A percentile compares a stretch with the other conserved stretches of the same genome.
phyloP scores from a whole-genome alignment of 805 yeast genomes.

The Saturnispora bothae region DNA sequence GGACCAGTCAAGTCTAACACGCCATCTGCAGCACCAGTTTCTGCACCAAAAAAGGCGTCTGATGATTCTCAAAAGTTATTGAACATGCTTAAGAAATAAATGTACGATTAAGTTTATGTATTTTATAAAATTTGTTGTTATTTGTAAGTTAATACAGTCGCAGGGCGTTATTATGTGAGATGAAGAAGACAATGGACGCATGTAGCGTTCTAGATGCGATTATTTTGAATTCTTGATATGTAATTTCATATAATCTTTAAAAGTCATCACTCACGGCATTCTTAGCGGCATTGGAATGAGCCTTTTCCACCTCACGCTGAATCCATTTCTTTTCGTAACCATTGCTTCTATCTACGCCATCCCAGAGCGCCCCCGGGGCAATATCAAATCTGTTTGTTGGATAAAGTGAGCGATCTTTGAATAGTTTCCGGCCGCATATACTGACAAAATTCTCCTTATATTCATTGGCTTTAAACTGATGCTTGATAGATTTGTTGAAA shows the following conservation, averaged over 20 bases:
- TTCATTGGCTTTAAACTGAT: slow-evolving; percentile 14
- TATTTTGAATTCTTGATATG: too few relatives aligned
- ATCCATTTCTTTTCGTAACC: slow-evolving; percentile 71
- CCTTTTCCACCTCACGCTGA: slow-evolving; percentile 29
- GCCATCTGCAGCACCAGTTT: too few relatives aligned
- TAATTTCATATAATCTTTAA: too few relatives aligned
- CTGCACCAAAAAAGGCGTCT: not conserved
- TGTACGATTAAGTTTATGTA: too few relatives aligned
- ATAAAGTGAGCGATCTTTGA: slow-evolving; percentile 32
- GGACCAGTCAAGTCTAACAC: not conserved
- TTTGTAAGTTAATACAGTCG: not conserved
- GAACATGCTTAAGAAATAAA: slow-evolving; percentile 2
- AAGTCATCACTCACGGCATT: slow-evolving; percentile 33
- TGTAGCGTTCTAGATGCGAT: too few relatives aligned
- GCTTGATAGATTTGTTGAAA: slow-evolving; percentile 27
- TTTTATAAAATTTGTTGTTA: not conserved
- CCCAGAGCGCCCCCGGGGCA: slow-evolving; percentile 80
- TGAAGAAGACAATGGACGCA: too few relatives aligned
- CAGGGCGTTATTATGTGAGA: too few relatives aligned
- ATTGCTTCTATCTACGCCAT: slow-evolving; percentile 81
- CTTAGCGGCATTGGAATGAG: slow-evolving; percentile 23
- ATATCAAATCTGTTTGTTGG: slow-evolving; percentile 69
- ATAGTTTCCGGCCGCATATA: slow-evolving; percentile 43
- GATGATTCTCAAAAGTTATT: slow-evolving; percentile 4
- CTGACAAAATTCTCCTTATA: slow-evolving; percentile 17